A percentile compares a stretch with the other conserved stretches of the same genome.
Conservation (phyloP, 1,284 basidiomycete genomes). For the Hemileia vastatrix region DNA sequence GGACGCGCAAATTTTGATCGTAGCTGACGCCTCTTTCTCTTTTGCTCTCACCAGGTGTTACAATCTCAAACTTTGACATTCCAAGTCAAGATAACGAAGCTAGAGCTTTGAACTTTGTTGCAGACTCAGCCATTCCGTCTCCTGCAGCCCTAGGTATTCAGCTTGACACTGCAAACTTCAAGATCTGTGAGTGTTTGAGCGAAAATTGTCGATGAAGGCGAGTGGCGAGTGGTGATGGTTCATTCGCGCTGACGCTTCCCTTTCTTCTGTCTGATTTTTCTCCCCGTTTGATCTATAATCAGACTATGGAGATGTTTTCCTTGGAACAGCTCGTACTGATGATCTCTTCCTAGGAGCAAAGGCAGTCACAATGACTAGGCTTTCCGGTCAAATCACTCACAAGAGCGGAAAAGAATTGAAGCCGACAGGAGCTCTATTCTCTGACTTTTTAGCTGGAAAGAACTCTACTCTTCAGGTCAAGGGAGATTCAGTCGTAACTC, state of each 20-base stretch:
- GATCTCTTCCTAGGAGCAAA: conserved; percentile 53
- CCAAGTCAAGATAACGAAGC: conserved; percentile 51
- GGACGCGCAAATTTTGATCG: no score
- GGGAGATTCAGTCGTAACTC: conserved; percentile 55
- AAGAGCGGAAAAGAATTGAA: conserved; percentile 52
- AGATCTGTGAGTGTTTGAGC: conserved; percentile 55
- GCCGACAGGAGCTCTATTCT: conserved; percentile 58
- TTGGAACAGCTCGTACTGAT: no score
- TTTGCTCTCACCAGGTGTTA: conserved; percentile 38
- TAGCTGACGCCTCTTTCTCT: no score
- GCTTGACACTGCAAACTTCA: conserved; percentile 60
- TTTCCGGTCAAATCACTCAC: conserved; percentile 59
- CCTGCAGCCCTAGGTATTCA: conserved; percentile 61
- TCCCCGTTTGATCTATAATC: conserved; percentile 28
- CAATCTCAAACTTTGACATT: conserved; percentile 56
- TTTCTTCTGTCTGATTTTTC: conserved; percentile 50
- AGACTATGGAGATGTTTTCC: no score
- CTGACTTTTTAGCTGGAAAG: conserved; percentile 57
- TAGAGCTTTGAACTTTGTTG: conserved; percentile 62
- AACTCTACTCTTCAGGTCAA: conserved; percentile 56
- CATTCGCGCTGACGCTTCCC: not conserved
- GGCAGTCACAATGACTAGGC: conserved; percentile 51
- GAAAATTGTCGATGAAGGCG: no score
- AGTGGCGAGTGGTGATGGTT: no score
- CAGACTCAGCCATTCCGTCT: conserved; percentile 59